A percentile compares a stretch with the other conserved stretches of the same genome.
Conservation (phyloP, 495 filamentous ascomycete species). For the Tuber melanosporum region DNA sequence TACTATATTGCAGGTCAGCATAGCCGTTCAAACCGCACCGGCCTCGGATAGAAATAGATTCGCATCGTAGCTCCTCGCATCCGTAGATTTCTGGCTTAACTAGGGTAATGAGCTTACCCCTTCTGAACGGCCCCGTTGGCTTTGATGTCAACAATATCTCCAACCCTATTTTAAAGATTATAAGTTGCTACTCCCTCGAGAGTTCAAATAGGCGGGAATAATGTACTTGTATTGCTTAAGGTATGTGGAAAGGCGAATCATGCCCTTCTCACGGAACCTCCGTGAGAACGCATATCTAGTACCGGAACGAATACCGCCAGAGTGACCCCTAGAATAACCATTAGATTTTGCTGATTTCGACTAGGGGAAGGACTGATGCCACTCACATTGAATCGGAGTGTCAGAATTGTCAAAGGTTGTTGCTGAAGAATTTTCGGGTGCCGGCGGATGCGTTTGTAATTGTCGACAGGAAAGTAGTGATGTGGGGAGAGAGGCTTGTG, state of each 20-base stretch:
- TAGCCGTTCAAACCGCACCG: background rate
- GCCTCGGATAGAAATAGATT: conserved; percentile 6
- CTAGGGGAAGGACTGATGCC: background rate
- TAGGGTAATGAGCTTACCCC: conserved; percentile 59
- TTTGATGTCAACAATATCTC: conserved; percentile 94
- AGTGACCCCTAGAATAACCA: conserved; percentile 73
- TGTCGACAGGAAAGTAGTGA: conserved; percentile 5
- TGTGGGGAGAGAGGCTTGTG: conserved; percentile 14
- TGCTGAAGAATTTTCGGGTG: conserved; percentile 38
- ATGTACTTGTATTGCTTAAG: conserved; percentile 79
- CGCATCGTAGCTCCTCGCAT: conserved; percentile 21
- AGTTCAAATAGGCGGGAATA: conserved; percentile 19
- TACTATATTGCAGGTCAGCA: conserved; percentile 52
- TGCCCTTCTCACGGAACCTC: conserved; percentile 86
- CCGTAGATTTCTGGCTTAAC: conserved; percentile 38
- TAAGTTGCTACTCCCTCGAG: conserved; percentile 35
- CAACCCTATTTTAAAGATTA: conserved; percentile 57
- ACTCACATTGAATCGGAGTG: conserved; percentile 28
- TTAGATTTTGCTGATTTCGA: conserved; percentile 39
- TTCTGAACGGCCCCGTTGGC: conserved; percentile 97
- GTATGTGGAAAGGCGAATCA: conserved; percentile 85
- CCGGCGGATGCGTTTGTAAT: conserved; percentile 30
- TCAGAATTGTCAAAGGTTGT: conserved; percentile 20
- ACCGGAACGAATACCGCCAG: conserved; percentile 86
- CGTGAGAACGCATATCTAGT: conserved; percentile 96